Evolutionary conservation across 2,329 filamentous ascomycete species (phyloP).

Genomic region (Penicillium sp.): DNA sequence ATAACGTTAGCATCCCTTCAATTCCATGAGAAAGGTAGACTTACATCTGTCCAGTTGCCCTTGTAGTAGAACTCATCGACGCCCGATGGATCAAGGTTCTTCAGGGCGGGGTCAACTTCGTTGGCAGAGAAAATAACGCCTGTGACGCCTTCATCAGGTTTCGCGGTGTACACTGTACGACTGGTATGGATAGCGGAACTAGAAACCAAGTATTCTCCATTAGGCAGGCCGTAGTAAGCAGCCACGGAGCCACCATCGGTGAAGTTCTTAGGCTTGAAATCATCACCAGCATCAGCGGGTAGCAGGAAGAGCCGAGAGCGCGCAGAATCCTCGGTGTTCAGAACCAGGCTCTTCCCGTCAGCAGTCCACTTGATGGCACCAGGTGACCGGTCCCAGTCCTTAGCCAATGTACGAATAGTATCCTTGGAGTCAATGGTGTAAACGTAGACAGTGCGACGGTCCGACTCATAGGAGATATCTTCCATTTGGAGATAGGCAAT

Average conservation of each 20-base stretch:
- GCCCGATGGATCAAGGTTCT: slow-evolving; percentile 28
- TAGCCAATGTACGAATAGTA: slow-evolving; percentile 33
- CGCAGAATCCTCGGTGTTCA: slow-evolving; percentile 65
- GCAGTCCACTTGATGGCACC: slow-evolving; percentile 43
- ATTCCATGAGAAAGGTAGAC: background rate
- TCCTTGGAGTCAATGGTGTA: slow-evolving; percentile 28
- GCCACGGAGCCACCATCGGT: slow-evolving; percentile 28
- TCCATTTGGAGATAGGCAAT: slow-evolving; percentile 74
- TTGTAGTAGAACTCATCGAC: slow-evolving; percentile 33
- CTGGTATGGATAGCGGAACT: slow-evolving; percentile 31
- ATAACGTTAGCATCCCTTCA: slow-evolving; percentile 6
- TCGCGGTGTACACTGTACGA: slow-evolving; percentile 29
- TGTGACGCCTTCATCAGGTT: slow-evolving; percentile 20
- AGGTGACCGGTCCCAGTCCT: slow-evolving; percentile 47
- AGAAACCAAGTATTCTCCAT: slow-evolving; percentile 29
- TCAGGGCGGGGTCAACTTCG: slow-evolving; percentile 33
- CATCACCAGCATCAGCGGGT: slow-evolving; percentile 25
- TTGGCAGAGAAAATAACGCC: slow-evolving; percentile 32
- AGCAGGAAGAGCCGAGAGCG: slow-evolving; percentile 39
- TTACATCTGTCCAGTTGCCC: slow-evolving; percentile 32
- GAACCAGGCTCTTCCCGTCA: slow-evolving; percentile 55
- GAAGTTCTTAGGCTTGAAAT: slow-evolving; percentile 31
- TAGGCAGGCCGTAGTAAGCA: slow-evolving; percentile 25
- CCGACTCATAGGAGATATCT: slow-evolving; percentile 67
- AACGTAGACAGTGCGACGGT: slow-evolving; percentile 51